Conservation (phyloP, 2,329 filamentous ascomycete genomes). For the Calonectria henricotiae region DNA sequence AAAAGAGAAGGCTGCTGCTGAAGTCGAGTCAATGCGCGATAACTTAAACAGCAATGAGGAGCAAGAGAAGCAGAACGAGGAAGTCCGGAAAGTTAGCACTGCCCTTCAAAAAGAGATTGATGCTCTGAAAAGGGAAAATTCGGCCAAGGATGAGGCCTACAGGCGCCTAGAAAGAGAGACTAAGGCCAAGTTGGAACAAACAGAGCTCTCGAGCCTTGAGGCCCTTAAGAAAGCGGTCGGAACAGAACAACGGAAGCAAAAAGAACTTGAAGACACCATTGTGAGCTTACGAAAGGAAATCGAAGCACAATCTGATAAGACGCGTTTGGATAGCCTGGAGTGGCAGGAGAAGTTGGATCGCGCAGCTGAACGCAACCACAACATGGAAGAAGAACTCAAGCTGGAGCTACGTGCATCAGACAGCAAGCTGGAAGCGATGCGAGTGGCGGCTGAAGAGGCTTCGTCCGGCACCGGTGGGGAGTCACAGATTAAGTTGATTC, state of each 20-base stretch:
- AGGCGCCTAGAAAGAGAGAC: conserved; percentile 80
- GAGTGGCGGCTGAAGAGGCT: conserved; percentile 88
- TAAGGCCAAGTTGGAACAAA: conserved; percentile 76
- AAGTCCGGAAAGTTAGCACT: conserved; percentile 70
- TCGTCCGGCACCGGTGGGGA: conserved; percentile 87
- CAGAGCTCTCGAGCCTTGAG: conserved; percentile 77
- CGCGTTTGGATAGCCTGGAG: conserved; percentile 79
- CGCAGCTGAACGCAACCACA: conserved; percentile 79
- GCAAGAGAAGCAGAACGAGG: conserved; percentile 70
- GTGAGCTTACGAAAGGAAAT: conserved; percentile 84
- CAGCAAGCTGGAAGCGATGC: conserved; percentile 90
- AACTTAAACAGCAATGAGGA: conserved; percentile 68
- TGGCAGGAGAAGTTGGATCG: conserved; percentile 81
- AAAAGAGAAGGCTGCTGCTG: conserved; percentile 72
- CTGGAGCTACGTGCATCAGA: conserved; percentile 86
- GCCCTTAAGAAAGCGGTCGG: conserved; percentile 79
- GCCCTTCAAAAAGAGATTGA: conserved; percentile 61
- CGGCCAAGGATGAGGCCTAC: conserved; percentile 76
- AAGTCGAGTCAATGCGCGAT: conserved; percentile 65
- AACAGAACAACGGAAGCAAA: conserved; percentile 73
- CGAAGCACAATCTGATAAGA: conserved; percentile 80
- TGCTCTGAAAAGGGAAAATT: conserved; percentile 67
- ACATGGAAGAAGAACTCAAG: conserved; percentile 83
- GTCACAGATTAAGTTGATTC: conserved; percentile 88
- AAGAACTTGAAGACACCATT: conserved; percentile 72